A percentile compares a stretch with the other conserved stretches of the same genome.
Conservation (phyloP, 2,329 filamentous ascomycete genomes). For the Exserohilum rostratum region DNA sequence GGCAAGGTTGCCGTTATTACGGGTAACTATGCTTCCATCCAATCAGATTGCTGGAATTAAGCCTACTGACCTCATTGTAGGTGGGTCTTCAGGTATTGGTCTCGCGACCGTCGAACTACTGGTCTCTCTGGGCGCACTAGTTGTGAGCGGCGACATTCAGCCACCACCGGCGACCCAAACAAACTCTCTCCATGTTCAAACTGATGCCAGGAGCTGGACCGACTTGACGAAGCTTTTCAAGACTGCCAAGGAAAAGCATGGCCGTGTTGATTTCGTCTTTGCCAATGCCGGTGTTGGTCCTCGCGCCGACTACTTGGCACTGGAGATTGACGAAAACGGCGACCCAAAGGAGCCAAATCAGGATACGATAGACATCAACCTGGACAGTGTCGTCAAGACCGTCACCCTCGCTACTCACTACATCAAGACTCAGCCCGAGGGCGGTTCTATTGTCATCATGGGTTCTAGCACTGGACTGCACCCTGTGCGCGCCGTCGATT, state of each 20-base stretch:
- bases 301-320: conserved; percentile 54
- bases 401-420: conserved; percentile 57
- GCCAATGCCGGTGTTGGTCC: conserved; percentile 63
- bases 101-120: conserved; percentile 60
- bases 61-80: conserved; percentile 33
- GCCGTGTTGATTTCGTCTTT: conserved; percentile 56
- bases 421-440: conserved; percentile 55
- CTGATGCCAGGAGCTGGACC: conserved; percentile 58
- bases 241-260: conserved; percentile 51
- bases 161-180: conserved; percentile 32
- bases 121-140: conserved; percentile 59
- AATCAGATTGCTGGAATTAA: background rate
- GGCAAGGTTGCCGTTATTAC: conserved; percentile 31
- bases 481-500: conserved; percentile 59
- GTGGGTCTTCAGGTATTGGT: conserved; percentile 65
- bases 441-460: conserved; percentile 62
- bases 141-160: conserved; percentile 62
- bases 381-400: conserved; percentile 59
- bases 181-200: conserved; percentile 34
- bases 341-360: conserved; percentile 55
- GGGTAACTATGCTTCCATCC: conserved; percentile 13
- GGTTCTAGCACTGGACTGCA: conserved; percentile 60
- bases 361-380: conserved; percentile 57
- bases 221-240: conserved; percentile 61
- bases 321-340: conserved; percentile 58